Evolutionary conservation across 1,284 basidiomycete species (phyloP).

Genomic region (Puccinia horiana): DNA sequence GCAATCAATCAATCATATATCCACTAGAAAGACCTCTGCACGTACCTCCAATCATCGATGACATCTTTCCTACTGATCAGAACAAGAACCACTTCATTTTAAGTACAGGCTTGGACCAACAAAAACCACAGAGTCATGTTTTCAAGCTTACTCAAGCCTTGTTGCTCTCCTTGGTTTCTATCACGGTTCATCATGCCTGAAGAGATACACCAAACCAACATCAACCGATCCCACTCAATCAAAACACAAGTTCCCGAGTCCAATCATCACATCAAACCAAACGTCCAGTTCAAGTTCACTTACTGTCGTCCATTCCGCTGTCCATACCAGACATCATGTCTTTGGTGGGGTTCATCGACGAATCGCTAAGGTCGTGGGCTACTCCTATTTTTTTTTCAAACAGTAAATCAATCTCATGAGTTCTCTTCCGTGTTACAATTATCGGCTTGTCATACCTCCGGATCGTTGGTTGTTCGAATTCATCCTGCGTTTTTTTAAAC

Average conservation of each 20-base stretch:
- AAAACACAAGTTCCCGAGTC: no score
- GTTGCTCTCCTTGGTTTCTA: not conserved
- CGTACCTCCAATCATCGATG: not conserved
- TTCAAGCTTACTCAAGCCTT: not conserved
- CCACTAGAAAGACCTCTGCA: not conserved
- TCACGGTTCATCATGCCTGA: slow-evolving; percentile 3
- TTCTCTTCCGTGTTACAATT: no score
- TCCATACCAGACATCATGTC: slow-evolving; percentile 21
- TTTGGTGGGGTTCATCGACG: slow-evolving; percentile 5
- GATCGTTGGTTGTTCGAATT: no score
- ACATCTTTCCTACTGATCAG: slow-evolving; percentile 2
- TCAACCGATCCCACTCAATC: no score
- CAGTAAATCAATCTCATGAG: no score
- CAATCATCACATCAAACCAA: no score
- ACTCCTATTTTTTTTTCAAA: not conserved
- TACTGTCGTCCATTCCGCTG: slow-evolving; percentile 15
- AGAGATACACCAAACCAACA: no score
- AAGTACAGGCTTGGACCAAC: not conserved
- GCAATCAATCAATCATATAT: not conserved
- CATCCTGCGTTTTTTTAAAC: no score
- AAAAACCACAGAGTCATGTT: not conserved
- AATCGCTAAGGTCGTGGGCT: not conserved
- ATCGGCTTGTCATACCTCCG: no score
- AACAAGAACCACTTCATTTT: not conserved
- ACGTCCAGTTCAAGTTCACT: not conserved